A percentile compares a stretch with the other conserved stretches of the same genome.
Evolutionary conservation across 768 basidiomycete genomes (phyloP).

Genomic region (Pulveroboletus frians): DNA sequence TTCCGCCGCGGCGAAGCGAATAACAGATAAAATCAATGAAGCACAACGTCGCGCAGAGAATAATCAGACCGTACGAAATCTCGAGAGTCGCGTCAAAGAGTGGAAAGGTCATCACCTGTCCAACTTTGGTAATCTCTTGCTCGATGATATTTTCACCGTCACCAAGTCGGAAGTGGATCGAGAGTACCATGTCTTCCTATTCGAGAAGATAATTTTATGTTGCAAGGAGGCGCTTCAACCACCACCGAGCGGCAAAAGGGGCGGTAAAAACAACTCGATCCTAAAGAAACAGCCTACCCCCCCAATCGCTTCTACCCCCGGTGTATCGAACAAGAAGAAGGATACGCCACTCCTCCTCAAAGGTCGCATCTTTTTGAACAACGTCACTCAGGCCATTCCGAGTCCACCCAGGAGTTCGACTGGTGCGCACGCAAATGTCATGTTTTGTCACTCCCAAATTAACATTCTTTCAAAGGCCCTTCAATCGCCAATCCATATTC

Average conservation of each 20-base stretch:
- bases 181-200: slow-evolving; percentile 98
- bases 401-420: slow-evolving; percentile 50
- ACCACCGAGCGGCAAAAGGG: slow-evolving; percentile 59
- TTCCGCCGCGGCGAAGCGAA: slow-evolving; percentile 81
- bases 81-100: slow-evolving; percentile 85
- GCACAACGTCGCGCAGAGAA: slow-evolving; percentile 91
- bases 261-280: slow-evolving; percentile 80
- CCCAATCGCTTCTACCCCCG: slow-evolving; percentile 42
- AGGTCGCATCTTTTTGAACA: slow-evolving; percentile 95
- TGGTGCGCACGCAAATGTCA: slow-evolving; percentile 42
- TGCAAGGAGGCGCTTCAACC: slow-evolving; percentile 83
- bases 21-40: slow-evolving; percentile 95
- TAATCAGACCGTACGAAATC: slow-evolving; percentile 79
- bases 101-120: slow-evolving; percentile 98
- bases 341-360: slow-evolving; percentile 83
- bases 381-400: slow-evolving; percentile 79
- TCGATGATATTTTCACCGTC: slow-evolving; percentile 94
- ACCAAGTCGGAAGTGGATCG: slow-evolving; percentile 95
- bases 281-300: slow-evolving; percentile 72
- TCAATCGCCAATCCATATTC: slow-evolving; percentile 59
- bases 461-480: slow-evolving; percentile 34
- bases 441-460: background rate
- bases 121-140: slow-evolving; percentile 89
- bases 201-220: slow-evolving; percentile 97
- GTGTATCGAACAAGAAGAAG: slow-evolving; percentile 62